Evolutionary conservation across 1,284 basidiomycete species (phyloP), one percentile per base, ranked within the genome.

Genomic region (Ganoderma leucocontextum): DNA sequence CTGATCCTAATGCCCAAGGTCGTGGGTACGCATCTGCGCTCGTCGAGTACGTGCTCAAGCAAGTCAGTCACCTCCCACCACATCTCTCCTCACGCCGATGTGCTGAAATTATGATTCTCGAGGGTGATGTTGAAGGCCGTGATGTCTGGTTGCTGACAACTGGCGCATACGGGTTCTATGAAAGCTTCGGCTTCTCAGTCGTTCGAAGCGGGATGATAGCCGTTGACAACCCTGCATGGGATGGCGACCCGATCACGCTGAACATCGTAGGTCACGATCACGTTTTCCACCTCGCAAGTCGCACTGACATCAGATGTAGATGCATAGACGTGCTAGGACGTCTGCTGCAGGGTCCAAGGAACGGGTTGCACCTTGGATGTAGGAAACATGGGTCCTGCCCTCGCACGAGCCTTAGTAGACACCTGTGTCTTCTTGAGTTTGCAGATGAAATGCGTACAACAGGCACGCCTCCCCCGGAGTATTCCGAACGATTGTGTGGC

Each of bases 71-170:
- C 4, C 13, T 36, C 36, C 19, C n/a, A 12, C 36, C 8, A 29
- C 47, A 52, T 29, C 22, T 35, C 15, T 33, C 15, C 29, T 33
- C 6, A 2, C 12, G 9, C 29, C 10, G 13, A n/a, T 15, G 25
- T 36, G 12, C 49, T 52, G 25, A n/a, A 35, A 35, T 42, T n/a
- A 9, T 5, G 29, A 17, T 39, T 12, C 25, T 29, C 25, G 29
- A 67, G 65, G 58, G 55, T 38, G 65, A 67, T 35, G 60, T 35
- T 35, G 55, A 63, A 9, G 61, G 65, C 9, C 67, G 36, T 55
- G 69, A 70, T 47, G 60, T 66, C 8, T 69, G 69, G 71, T 49
- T 72, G n/a, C n/a, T 69, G 38, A 69, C 71, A 10, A 60, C 59
- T 4, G 63, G 62, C 15, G 69, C 71, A 2, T 59, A 58, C 9